Evolutionary conservation across 2,329 filamentous ascomycete species (phyloP).

Genomic region (Ophiocordyceps camponoti-saundersi): DNA sequence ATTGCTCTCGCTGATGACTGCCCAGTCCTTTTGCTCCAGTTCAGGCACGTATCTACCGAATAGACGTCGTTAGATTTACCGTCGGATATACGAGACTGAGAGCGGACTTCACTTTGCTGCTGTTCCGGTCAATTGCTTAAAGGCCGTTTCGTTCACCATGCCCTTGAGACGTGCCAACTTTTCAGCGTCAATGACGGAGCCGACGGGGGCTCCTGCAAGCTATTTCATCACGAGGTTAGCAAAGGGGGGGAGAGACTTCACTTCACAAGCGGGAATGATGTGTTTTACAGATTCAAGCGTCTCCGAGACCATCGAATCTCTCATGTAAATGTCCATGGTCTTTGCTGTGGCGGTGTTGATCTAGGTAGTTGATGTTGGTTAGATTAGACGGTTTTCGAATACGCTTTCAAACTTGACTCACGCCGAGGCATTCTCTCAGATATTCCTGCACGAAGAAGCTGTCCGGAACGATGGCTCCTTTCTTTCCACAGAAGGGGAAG

Average conservation of each 20-base stretch:
- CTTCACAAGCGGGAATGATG: neutral
- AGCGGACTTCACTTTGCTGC: neutral
- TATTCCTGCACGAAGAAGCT: slow-evolving; percentile 1
- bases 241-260: no score
- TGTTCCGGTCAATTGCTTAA: neutral
- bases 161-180: neutral
- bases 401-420: no score
- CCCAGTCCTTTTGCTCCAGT: slow-evolving; percentile 2
- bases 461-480: slow-evolving; percentile 1
- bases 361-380: neutral
- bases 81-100: no score
- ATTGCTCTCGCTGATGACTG: slow-evolving; percentile 1
- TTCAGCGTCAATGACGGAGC: neutral
- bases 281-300: neutral
- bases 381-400: no score
- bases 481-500: slow-evolving; percentile 1
- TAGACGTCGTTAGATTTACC: no score
- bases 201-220: neutral
- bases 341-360: neutral
- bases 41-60: slow-evolving; percentile 1
- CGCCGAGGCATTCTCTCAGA: neutral
- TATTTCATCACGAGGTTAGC: no score
- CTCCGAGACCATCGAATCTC: neutral
- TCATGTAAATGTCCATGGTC: neutral
- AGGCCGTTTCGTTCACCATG: neutral